Evolutionary conservation across 306 rosid genomes (phyloP).

Genomic region (Malus asiatica): DNA sequence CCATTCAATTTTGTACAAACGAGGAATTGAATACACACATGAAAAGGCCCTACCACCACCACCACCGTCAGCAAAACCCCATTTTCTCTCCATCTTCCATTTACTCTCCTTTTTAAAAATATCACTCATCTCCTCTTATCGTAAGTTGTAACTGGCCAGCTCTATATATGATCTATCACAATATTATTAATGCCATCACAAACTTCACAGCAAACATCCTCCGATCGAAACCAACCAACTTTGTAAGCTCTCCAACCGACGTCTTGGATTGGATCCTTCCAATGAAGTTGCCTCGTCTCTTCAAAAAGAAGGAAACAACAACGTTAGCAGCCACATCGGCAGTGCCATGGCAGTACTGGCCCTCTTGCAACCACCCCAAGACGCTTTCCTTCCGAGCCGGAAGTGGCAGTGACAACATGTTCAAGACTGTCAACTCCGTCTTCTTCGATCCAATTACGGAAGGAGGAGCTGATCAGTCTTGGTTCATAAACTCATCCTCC

Average conservation of each 20-base stretch:
- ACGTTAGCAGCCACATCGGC: neutral
- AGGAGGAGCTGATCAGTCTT: conserved; percentile 44
- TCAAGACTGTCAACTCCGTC: conserved; percentile 59
- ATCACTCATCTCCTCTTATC: conserved; percentile 10
- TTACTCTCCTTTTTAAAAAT: conserved; percentile 17
- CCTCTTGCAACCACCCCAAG: conserved; percentile 45
- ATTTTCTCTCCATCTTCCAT: conserved; percentile 27
- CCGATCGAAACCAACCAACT: conserved; percentile 1
- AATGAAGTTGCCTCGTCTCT: conserved; percentile 33
- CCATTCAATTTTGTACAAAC: conserved; percentile 35
- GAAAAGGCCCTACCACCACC: conserved; percentile 27
- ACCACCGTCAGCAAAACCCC: neutral
- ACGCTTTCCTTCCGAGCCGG: conserved; percentile 53
- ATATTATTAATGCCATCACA: conserved; percentile 17
- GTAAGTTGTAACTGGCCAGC: neutral
- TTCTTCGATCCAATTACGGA: conserved; percentile 29
- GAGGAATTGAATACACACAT: conserved; percentile 37
- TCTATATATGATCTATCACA: conserved; percentile 6
- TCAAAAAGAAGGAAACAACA: conserved; percentile 27
- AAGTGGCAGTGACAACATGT: conserved; percentile 22
- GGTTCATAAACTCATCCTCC: conserved; percentile 47
- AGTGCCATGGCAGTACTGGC: conserved; percentile 38
- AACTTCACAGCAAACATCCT: neutral
- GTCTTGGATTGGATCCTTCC: neutral
- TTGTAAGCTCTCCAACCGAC: neutral